Evolutionary conservation across 768 basidiomycete genomes (phyloP).

Genomic region (Pulveroboletus sp.): DNA sequence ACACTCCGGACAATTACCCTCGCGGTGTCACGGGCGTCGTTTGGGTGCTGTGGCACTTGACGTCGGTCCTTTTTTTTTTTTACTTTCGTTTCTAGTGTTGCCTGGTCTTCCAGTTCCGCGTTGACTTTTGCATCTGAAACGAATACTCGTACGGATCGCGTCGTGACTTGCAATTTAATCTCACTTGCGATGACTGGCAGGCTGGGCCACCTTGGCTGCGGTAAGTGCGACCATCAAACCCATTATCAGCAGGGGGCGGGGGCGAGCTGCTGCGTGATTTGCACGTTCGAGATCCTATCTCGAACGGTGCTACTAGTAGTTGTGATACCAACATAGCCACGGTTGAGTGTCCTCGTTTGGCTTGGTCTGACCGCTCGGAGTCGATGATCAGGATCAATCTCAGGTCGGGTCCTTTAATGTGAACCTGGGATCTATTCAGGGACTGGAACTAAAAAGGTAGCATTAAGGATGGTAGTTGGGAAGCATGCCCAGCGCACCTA

Average conservation of each 20-base stretch:
- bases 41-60: not conserved
- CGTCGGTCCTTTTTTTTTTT: no score
- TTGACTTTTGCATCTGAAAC: not conserved
- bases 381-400: no score
- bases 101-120: not conserved
- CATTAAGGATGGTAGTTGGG: no score
- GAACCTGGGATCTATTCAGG: no score
- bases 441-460: no score
- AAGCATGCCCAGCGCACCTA: not conserved
- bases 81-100: not conserved
- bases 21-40: no score
- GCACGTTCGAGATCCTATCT: no score
- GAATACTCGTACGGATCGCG: not conserved
- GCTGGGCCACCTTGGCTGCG: not conserved
- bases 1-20: no score
- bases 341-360: not conserved
- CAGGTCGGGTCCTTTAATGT: no score
- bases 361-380: not conserved
- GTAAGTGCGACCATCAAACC: not conserved
- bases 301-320: not conserved
- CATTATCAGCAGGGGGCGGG: not conserved
- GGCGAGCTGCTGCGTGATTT: not conserved
- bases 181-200: not conserved
- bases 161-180: not conserved
- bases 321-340: not conserved